A percentile compares a stretch with the other conserved stretches of the same genome.
These are phyloP conservation scores for Fonsecaea monophora DNA, from an alignment of 2,329 filamentous ascomycete species.

Conservation along the genomic window DNA sequence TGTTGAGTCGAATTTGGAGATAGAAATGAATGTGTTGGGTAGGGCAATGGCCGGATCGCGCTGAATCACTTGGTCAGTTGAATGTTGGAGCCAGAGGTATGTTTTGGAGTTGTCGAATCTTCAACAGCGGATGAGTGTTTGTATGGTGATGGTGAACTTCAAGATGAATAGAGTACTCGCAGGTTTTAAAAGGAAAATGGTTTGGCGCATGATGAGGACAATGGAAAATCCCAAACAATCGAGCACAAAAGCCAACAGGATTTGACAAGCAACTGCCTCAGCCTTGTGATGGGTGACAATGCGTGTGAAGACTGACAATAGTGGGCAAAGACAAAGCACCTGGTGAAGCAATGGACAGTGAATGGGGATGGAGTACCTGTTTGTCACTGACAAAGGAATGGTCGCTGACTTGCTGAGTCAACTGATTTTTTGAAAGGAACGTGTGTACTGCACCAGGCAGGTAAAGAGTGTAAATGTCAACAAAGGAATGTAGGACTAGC, in stretches of 20 bases:
- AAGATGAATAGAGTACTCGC: not conserved
- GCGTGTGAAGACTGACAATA: not conserved
- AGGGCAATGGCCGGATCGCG: slow-evolving; percentile 33
- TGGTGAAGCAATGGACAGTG: not conserved
- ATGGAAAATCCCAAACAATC: not conserved
- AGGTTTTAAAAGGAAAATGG: not conserved
- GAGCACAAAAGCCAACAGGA: not conserved
- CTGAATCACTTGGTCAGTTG: slow-evolving; percentile 29
- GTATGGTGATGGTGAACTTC: slow-evolving; percentile 6
- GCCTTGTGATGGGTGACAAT: not conserved
- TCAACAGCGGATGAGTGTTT: not conserved
- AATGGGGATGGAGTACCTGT: slow-evolving; percentile 7
- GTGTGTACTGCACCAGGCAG: slow-evolving; percentile 38
- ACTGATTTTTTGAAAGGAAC: slow-evolving; percentile 29
- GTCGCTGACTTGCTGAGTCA: slow-evolving; percentile 28
- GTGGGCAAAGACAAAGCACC: not conserved
- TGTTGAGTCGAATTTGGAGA: slow-evolving; percentile 17
- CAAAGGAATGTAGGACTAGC: slow-evolving; percentile 36
- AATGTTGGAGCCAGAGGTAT: no score
- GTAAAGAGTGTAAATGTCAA: slow-evolving; percentile 32
- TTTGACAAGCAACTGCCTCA: not conserved
- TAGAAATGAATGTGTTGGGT: slow-evolving; percentile 25
- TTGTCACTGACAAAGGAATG: slow-evolving; percentile 27
- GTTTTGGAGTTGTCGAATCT: no score
- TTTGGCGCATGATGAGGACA: not conserved